These are phyloP conservation scores for Euphorbia pulcherrima DNA, from an alignment of 345 rosid genomes.

Conservation along the genomic window DNA sequence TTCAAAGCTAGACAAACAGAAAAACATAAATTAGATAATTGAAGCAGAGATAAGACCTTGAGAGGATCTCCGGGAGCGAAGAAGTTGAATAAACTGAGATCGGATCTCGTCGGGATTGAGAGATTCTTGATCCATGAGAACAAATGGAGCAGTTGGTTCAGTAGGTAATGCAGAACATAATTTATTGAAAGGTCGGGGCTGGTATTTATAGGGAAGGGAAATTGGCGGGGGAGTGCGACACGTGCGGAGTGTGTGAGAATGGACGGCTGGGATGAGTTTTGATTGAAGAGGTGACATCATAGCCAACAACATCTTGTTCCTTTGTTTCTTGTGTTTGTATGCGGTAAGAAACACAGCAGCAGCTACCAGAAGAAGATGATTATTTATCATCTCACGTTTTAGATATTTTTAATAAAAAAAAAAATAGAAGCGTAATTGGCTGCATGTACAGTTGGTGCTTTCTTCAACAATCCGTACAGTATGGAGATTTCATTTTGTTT, in stretches of 20 bases:
- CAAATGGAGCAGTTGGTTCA: neutral
- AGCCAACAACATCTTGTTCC: too few relatives aligned
- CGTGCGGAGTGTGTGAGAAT: neutral
- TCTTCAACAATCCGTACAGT: too few relatives aligned
- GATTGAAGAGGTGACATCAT: too few relatives aligned
- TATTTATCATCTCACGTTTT: neutral
- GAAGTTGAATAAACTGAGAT: slow-evolving; percentile 46
- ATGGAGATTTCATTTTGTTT: too few relatives aligned
- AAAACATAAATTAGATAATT: neutral
- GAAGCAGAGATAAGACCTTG: slow-evolving; percentile 36
- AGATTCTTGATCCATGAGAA: slow-evolving; percentile 20
- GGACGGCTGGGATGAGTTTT: too few relatives aligned
- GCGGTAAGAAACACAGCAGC: neutral
- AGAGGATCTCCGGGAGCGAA: slow-evolving; percentile 45
- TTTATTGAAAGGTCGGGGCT: neutral
- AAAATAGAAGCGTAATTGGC: neutral
- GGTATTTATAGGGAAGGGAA: slow-evolving; percentile 4
- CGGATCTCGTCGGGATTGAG: slow-evolving; percentile 39
- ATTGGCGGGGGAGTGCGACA: slow-evolving; percentile 14
- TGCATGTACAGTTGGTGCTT: neutral
- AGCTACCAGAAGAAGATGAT: neutral
- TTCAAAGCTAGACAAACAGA: neutral
- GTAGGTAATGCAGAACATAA: neutral
- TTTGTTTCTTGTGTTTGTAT: too few relatives aligned
- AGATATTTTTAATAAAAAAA: neutral